phyloP scores from a whole-genome alignment of 805 yeast genomes.

The Debaryomyces castellii region DNA sequence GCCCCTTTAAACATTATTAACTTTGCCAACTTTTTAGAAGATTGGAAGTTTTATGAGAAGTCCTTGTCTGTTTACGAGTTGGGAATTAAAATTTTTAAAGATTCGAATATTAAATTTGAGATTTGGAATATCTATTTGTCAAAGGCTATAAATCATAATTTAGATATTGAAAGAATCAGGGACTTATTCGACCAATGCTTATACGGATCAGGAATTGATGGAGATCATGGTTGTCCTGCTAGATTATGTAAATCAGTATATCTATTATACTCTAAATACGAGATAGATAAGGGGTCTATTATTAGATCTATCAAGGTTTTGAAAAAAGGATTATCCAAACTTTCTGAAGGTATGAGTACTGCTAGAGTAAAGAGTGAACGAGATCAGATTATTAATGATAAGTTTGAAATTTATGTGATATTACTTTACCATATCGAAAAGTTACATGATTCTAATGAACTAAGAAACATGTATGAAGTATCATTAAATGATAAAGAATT shows the following conservation, averaged over 20 bases:
- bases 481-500: constrained; percentile 44
- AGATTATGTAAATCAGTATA: constrained; percentile 48
- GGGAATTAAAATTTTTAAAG: constrained; percentile 61
- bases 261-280: constrained; percentile 60
- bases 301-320: constrained; percentile 41
- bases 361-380: constrained; percentile 6
- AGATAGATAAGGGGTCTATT: constrained; percentile 52
- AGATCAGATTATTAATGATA: constrained; percentile 19
- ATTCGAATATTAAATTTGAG: constrained; percentile 55
- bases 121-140: constrained; percentile 70
- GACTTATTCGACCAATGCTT: constrained; percentile 75
- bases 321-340: constrained; percentile 9
- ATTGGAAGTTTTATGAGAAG: constrained; percentile 44
- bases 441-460: constrained; percentile 14
- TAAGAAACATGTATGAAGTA: constrained; percentile 40
- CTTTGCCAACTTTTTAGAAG: constrained; percentile 62
- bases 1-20: constrained; percentile 66
- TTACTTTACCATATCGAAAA: constrained; percentile 7
- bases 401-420: constrained; percentile 19
- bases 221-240: constrained; percentile 30
- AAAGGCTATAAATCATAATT: constrained; percentile 37
- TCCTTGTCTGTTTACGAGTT: constrained; percentile 64
- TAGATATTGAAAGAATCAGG: constrained; percentile 40
- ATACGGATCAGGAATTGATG: constrained; percentile 18
- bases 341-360: constrained; percentile 6